phyloP scores from a whole-genome alignment of 2,329 filamentous ascomycete genomes.

The Zalaria sp. region DNA sequence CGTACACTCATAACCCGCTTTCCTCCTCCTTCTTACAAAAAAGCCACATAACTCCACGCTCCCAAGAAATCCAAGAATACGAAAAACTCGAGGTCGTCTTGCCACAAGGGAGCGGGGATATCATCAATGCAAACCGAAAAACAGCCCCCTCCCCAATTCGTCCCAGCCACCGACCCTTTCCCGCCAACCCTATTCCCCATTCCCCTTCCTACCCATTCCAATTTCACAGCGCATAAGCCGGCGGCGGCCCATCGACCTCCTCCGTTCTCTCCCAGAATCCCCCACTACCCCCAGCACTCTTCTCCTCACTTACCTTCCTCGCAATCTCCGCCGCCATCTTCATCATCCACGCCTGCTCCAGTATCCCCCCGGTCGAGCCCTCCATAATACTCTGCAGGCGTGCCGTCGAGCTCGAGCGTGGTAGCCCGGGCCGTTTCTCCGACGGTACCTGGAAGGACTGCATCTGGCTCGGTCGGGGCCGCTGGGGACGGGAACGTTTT shows the following conservation, averaged over 20 bases:
- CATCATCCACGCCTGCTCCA: constrained; percentile 75
- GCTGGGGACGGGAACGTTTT: background rate
- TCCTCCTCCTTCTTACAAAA: no score
- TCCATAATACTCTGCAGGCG: constrained; percentile 1
- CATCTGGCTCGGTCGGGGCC: constrained; percentile 1
- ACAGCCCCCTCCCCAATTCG: no score
- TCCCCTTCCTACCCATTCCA: background rate
- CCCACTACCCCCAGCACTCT: constrained; percentile 27
- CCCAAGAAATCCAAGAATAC: no score
- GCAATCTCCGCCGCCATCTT: constrained; percentile 93
- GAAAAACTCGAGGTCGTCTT: no score
- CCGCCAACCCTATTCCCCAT: no score
- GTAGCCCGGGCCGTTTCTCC: constrained; percentile 1
- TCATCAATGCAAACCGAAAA: no score
- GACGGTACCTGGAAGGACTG: background rate
- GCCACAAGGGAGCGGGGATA: no score
- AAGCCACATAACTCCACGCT: no score
- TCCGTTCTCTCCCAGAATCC: constrained; percentile 8
- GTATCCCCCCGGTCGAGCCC: constrained; percentile 34
- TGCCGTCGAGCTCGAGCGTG: constrained; percentile 1
- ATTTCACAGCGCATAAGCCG: constrained; percentile 20
- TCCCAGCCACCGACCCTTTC: no score
- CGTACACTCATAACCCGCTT: no score
- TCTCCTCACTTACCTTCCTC: constrained; percentile 74
- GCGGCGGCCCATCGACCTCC: constrained; percentile 15